Percentiles rank a stretch among this genome's conserved stretches.
These are phyloP conservation scores for Pythium angustatum DNA, from an alignment of 352 stramenopile species.

Conservation along the genomic window DNA sequence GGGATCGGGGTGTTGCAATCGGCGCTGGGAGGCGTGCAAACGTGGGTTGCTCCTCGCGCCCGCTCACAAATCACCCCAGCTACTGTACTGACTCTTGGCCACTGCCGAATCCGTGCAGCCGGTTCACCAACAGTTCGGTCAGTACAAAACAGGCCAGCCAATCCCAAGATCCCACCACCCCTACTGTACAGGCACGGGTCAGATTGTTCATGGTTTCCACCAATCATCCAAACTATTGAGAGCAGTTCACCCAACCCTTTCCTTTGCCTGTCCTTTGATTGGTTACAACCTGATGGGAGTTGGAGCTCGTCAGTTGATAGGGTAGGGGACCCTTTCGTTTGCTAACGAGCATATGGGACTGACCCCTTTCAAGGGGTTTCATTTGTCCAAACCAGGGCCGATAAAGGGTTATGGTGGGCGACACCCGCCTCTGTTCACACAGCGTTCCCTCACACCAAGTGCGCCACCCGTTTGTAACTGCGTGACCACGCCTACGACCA, in stretches of 20 bases:
- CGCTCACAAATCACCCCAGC: too few species aligned
- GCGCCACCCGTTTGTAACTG: conserved; percentile 28
- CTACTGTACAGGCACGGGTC: conserved; percentile 3
- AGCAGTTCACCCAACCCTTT: neutral
- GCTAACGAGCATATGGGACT: conserved; percentile 6
- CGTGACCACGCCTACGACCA: neutral
- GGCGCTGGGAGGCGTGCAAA: conserved; percentile 8
- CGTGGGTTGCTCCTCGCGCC: neutral
- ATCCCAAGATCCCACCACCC: neutral
- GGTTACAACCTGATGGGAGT: neutral
- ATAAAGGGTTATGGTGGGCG: conserved; percentile 3
- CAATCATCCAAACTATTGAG: conserved; percentile 9
- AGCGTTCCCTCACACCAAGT: conserved; percentile 21
- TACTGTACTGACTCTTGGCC: conserved; percentile 28
- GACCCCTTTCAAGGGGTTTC: conserved; percentile 12
- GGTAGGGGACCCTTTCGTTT: conserved; percentile 8
- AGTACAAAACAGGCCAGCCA: neutral
- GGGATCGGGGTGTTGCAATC: conserved; percentile 11
- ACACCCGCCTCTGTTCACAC: neutral
- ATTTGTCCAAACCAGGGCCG: neutral
- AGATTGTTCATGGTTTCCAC: conserved; percentile 1
- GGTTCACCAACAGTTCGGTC: conserved; percentile 18
- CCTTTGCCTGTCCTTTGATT: neutral
- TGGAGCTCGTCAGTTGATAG: conserved; percentile 1
- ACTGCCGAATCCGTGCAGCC: conserved; percentile 26